Evolutionary conservation across 768 basidiomycete species (phyloP).

Genomic region (Auriscalpium vulgare): DNA sequence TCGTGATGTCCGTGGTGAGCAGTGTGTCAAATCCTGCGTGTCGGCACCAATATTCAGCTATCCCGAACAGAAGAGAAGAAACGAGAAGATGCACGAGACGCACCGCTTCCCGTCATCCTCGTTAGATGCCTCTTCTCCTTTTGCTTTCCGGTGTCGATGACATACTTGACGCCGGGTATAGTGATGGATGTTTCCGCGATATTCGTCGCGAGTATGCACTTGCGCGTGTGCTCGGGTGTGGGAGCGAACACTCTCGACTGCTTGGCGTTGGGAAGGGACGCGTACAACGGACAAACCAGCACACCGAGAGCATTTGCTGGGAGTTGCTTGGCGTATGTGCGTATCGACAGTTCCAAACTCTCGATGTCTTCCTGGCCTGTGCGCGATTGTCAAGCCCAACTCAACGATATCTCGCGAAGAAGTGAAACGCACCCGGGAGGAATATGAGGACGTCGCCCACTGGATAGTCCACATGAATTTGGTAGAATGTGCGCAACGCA

Average conservation of each 20-base stretch:
- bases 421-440: conserved; percentile 55
- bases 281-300: conserved; percentile 74
- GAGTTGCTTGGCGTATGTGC: conserved; percentile 58
- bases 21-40: conserved; percentile 82
- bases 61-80: background rate
- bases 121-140: conserved; percentile 90
- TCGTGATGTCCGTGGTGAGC: conserved; percentile 72
- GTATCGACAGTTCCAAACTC: conserved; percentile 67
- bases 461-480: conserved; percentile 76
- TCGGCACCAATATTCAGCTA: background rate
- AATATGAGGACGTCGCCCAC: conserved; percentile 91
- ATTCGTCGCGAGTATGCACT: conserved; percentile 94
- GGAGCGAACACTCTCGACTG: conserved; percentile 74
- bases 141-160: conserved; percentile 92
- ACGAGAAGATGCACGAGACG: background rate
- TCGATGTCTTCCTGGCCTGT: conserved; percentile 96
- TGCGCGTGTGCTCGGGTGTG: conserved; percentile 61
- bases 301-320: conserved; percentile 48
- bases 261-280: conserved; percentile 69
- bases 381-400: background rate
- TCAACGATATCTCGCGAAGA: background rate
- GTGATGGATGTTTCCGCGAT: conserved; percentile 98
- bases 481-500: conserved; percentile 88
- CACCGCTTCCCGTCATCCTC: conserved; percentile 60
- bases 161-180: conserved; percentile 91